Evolutionary conservation across 305 asterid genomes (phyloP).

Genomic region (Stenogyne calaminthoides): DNA sequence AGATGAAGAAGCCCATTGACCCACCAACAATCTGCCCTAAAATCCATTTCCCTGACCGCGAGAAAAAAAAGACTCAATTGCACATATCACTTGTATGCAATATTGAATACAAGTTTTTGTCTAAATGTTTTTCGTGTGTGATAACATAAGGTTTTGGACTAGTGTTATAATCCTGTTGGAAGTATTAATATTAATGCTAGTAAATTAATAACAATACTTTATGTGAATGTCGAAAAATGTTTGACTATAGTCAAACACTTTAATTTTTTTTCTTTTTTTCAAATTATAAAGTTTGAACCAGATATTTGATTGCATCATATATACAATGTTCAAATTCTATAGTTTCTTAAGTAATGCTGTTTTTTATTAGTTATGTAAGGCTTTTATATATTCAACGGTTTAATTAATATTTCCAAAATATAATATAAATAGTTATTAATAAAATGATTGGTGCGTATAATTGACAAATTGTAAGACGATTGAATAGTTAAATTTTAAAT

Average conservation of each 20-base stretch:
- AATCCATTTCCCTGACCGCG: too few species aligned
- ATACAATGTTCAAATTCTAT: too few species aligned
- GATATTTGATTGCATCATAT: not conserved
- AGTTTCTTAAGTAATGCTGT: not conserved
- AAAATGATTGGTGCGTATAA: not conserved
- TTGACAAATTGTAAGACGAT: not conserved
- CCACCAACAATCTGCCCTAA: too few species aligned
- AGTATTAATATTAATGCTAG: not conserved
- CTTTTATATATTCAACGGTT: too few species aligned
- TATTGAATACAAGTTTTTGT: too few species aligned
- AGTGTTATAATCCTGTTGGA: not conserved
- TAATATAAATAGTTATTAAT: not conserved
- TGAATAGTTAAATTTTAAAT: not conserved
- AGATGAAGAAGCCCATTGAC: too few species aligned
- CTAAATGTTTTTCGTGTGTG: not conserved
- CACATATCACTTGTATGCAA: too few species aligned
- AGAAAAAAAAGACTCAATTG: too few species aligned
- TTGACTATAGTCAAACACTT: not conserved
- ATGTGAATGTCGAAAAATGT: not conserved
- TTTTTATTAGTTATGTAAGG: not conserved
- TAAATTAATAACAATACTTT: too few species aligned
- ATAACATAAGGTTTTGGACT: slow-evolving; percentile 7
- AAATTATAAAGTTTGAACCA: not conserved
- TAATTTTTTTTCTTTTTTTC: too few species aligned
- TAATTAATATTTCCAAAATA: not conserved